phyloP scores from a whole-genome alignment of 805 yeast species.

The Candida glaebosa region DNA sequence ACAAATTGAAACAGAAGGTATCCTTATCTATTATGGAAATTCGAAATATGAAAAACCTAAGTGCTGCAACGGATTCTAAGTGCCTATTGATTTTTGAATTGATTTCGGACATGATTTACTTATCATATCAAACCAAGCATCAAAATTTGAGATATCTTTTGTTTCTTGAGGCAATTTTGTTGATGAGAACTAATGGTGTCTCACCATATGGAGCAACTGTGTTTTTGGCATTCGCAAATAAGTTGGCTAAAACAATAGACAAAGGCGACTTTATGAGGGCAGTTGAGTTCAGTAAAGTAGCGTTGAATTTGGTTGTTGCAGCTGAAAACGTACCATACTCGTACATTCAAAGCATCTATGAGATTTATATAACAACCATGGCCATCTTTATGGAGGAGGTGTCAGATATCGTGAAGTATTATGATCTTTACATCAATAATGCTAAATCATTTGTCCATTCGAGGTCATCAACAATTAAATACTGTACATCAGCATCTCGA shows the following conservation, averaged over 20 bases:
- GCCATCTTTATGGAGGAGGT: conserved; percentile 43
- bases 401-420: conserved; percentile 26
- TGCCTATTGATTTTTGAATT: conserved; percentile 36
- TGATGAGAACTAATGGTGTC: conserved; percentile 38
- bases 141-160: conserved; percentile 26
- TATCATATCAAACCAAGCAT: conserved; percentile 25
- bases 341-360: conserved; percentile 36
- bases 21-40: conserved; percentile 41
- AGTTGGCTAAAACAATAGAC: conserved; percentile 22
- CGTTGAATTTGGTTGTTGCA: conserved; percentile 32
- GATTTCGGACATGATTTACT: conserved; percentile 35
- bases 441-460: neutral
- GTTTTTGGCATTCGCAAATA: conserved; percentile 37
- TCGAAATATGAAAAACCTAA: conserved; percentile 21
- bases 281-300: conserved; percentile 38
- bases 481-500: conserved; percentile 11
- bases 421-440: conserved; percentile 10
- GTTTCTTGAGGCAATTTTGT: conserved; percentile 27
- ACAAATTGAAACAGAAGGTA: conserved; percentile 21
- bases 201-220: conserved; percentile 38
- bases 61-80: conserved; percentile 21
- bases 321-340: conserved; percentile 30
- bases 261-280: conserved; percentile 32
- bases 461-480: conserved; percentile 2
- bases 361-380: conserved; percentile 37